Evolutionary conservation across 2,329 filamentous ascomycete species (phyloP).

Genomic region (Colletotrichum chrysophilum): DNA sequence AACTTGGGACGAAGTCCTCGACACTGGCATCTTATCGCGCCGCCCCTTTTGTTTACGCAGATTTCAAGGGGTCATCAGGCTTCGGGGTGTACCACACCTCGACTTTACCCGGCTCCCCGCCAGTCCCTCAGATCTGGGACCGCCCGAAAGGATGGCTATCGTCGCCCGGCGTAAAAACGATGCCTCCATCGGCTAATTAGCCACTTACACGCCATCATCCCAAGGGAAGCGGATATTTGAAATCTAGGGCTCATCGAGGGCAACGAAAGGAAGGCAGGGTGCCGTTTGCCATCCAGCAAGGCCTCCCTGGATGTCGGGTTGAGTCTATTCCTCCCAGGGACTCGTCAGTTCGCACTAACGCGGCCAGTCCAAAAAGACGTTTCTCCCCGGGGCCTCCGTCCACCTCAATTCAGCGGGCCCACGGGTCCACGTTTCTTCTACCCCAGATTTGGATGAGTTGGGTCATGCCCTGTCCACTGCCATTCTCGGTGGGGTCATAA

Average conservation of each 20-base stretch:
- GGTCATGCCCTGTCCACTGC: neutral
- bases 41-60: neutral
- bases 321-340: neutral
- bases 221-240: neutral
- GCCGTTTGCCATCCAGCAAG: neutral
- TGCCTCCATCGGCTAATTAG: neutral
- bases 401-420: neutral
- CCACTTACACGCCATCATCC: neutral
- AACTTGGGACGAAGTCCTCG: neutral
- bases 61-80: neutral
- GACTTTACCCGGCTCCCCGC: conserved; percentile 1
- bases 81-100: neutral
- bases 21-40: neutral
- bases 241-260: neutral
- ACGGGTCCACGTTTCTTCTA: neutral
- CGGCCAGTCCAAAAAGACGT: neutral
- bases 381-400: neutral
- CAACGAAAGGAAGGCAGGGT: neutral
- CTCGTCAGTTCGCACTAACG: neutral
- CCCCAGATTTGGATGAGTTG: neutral
- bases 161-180: neutral
- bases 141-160: neutral
- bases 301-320: neutral
- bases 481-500: conserved; percentile 4
- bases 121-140: conserved; percentile 7